These are phyloP conservation scores for Aureobasidium sp. DNA, from an alignment of 2,329 filamentous ascomycete species.

Conservation along the genomic window DNA sequence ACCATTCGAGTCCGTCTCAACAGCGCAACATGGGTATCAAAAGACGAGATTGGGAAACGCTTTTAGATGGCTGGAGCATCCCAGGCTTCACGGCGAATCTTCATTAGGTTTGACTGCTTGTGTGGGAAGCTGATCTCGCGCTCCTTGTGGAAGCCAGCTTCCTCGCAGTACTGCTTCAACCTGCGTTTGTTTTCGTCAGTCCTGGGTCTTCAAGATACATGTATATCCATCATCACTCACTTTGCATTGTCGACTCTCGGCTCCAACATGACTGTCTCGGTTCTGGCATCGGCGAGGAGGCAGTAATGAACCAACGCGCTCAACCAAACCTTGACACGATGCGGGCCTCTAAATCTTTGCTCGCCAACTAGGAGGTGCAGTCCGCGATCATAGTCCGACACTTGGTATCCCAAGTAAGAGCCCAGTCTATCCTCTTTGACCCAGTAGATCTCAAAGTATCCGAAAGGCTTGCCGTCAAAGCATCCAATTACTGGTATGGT, in stretches of 20 bases:
- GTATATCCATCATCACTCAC: constrained; percentile 42
- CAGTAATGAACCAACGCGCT: constrained; percentile 81
- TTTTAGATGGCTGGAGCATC: constrained; percentile 46
- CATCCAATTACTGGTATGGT: constrained; percentile 86
- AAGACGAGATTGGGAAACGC: background rate
- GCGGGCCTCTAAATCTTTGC: constrained; percentile 76
- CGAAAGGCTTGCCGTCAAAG: constrained; percentile 93
- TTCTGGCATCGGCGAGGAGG: constrained; percentile 67
- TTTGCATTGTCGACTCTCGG: constrained; percentile 84
- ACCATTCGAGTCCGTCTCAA: background rate
- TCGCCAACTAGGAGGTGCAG: constrained; percentile 86
- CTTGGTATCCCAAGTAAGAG: constrained; percentile 53
- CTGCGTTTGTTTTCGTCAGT: constrained; percentile 32
- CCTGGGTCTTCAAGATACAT: background rate
- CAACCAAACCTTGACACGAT: constrained; percentile 70
- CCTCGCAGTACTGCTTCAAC: constrained; percentile 60
- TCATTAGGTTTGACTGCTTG: constrained; percentile 84
- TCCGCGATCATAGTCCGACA: constrained; percentile 76
- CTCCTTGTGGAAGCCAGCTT: constrained; percentile 75
- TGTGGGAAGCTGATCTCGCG: constrained; percentile 80
- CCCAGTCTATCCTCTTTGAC: constrained; percentile 83
- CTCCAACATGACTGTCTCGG: constrained; percentile 75
- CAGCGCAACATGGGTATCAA: background rate
- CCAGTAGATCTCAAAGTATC: constrained; percentile 98
- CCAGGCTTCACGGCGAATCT: constrained; percentile 71